Base-by-base conservation (phyloP, 2,329 filamentous ascomycete species). In the Diaporthe helianthi region DNA sequence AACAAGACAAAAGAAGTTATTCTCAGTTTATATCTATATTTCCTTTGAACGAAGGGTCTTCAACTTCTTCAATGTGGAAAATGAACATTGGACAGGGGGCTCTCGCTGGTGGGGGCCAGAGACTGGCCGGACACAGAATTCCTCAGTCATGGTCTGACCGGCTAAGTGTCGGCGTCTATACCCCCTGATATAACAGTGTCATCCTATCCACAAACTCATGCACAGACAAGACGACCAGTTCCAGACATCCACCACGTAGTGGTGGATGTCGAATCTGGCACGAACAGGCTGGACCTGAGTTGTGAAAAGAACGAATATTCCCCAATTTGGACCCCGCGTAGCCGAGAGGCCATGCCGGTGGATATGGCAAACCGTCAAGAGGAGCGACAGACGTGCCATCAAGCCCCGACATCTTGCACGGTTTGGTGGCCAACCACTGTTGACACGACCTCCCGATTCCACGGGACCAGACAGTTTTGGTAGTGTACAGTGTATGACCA, bases 91-190 rank as follows among this genome's bases (percentile, higher is more conserved):
- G 41, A 36, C 41, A 36, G 58, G 58, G 26, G 47, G n/a, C 29
- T 63, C 58, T 47, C 44, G 55, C 55, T 47, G n/a, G 13, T n/a
- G 58, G 38, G 58, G n/a, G 29, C n/a, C 44, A 1, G n/a, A n/a
- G 33, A 47, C 52, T 17, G 17, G 4, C 26, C 36, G 22, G 6
- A 17, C 65, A 58, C 65, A 51, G 29, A 67, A 67, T 67, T 67
- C 65, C 52, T 67, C 65, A 41, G 41, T 55, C 65, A 67, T 15
- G 0, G 3, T 4, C n/a, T 38, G 67, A 44, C 67, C 58, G 67
- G 67, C 67, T 63, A 65, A 65, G 55, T 64, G 49, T 22, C 49
- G 36, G 49, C 10, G 26, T 47, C 33, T 22, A 29, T n/a, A 4
- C 54, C 55, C 55, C 55, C 58, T 19, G 13, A n/a, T 26, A 4